Conservation (phyloP, 352 stramenopile species). For the Phytopythium aichiense region DNA sequence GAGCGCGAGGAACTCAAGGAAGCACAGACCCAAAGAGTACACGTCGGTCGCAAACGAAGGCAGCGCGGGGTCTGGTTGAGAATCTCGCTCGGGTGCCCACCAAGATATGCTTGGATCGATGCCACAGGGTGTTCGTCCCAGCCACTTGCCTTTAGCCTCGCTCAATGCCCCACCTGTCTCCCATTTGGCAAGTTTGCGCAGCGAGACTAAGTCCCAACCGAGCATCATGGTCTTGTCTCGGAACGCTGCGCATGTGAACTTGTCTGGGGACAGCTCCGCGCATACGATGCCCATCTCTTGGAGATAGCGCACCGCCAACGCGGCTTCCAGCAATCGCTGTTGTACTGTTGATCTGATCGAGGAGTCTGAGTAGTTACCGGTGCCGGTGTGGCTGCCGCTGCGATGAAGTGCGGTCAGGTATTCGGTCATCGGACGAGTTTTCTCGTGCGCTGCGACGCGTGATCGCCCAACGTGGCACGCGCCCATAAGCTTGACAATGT, state of each 20-base stretch:
- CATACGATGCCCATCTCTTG: slow-evolving; percentile 13
- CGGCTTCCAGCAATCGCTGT: slow-evolving; percentile 19
- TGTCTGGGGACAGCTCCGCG: neutral
- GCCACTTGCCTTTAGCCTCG: neutral
- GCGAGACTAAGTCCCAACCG: neutral
- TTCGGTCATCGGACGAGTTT: slow-evolving; percentile 10
- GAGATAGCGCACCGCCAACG: slow-evolving; percentile 22
- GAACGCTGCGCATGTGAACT: neutral
- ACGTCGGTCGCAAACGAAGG: neutral
- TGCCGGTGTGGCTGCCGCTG: neutral
- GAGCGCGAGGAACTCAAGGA: neutral
- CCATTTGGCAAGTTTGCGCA: neutral
- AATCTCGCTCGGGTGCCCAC: neutral
- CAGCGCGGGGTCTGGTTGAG: neutral
- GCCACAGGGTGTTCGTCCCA: neutral
- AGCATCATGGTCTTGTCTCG: slow-evolving; percentile 1
- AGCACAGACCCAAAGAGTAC: neutral
- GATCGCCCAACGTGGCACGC: slow-evolving; percentile 22
- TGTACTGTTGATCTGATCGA: slow-evolving; percentile 1
- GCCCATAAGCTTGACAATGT: slow-evolving; percentile 23
- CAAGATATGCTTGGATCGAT: neutral
- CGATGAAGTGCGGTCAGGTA: slow-evolving; percentile 4
- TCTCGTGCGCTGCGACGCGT: slow-evolving; percentile 21
- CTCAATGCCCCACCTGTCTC: neutral
- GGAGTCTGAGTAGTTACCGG: neutral